Base-by-base conservation (phyloP, 108 stramenopile species). In the Chaetoceros muelleri region DNA sequence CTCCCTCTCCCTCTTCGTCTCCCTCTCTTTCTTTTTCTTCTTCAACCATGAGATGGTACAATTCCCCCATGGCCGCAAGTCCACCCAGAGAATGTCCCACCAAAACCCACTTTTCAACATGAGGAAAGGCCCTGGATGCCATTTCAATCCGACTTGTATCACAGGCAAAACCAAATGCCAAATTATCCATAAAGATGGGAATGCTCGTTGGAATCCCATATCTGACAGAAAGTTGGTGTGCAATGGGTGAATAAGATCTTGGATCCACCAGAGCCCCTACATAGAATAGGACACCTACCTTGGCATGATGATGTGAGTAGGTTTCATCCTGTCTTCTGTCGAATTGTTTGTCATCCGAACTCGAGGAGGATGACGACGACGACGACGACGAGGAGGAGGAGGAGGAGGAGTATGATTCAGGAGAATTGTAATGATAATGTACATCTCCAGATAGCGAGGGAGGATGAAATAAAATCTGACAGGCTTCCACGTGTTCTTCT, bases 11-110 rank as follows among this genome's bases (percentile, higher is more conserved):
- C n/a, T n/a, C n/a, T n/a, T n/a, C n/a, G n/a, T n/a, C n/a, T n/a
- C n/a, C n/a, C n/a, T n/a, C n/a, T n/a, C n/a, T n/a, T 7, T n/a
- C 46, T 17, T 34, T 29, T 30, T 28, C 44, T 44, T 20, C 45
- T 30, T 31, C 44, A 59, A 44, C 61, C 55, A 54, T 46, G 45
- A 57, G 23, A 22, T 22, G 24, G 16, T 26, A 18, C 10, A 16
- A 13, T 13, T 18, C 18, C 24, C 26, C 30, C 58, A 57, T 30
- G 13, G 70, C 70, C 18, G 64, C 51, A 19, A 65, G 30, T n/a
- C 70, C 70, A 28, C 69, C 69, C 13, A 70, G 54, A n/a, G 53
- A 55, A 70, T 70, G 69, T 16, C 69, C 69, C 24, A 30, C 63
- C 28, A 70, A 50, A 16, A 70, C 47, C 69, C 69, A 70, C 45